Evolutionary conservation across 1,139 yeast genomes (phyloP), one percentile per base, ranked within the genome.

Genomic region (Candida buenavistaensis): DNA sequence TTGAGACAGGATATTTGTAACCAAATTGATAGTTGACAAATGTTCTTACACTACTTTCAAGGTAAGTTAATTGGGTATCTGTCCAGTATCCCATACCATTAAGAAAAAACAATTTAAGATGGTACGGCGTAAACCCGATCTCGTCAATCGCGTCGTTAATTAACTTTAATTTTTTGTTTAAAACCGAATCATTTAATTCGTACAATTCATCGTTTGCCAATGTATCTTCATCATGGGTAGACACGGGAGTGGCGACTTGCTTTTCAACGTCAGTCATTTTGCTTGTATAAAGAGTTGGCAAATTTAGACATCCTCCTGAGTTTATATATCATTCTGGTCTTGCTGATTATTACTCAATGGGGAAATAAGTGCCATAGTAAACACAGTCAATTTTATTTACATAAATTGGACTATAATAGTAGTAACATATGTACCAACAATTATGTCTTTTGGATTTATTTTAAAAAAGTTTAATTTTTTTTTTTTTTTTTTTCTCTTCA

Each of bases 11-110:
- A 41, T 55, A 66, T 12, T 35, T 36, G 35, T 59, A 56, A 16
- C 63, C 63, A 47, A 65, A 65, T 45, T 66, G 78, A 47, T 59
- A 66, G 49, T 65, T 72, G 46, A 62, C 58, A 47, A 58, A 62
- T 6, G 60, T 52, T 39, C 70, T 52, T 8, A 65, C 72, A 25
- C 54, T 51, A 37, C 66, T 53, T 43, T 67, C 72, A 27, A 64
- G 47, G 51, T 66, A 61, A 25, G 70, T 69, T 45, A 79, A 59
- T 48, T 78, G 78, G 10, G 84, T 77, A 50, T 80, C 85, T 19
- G 76, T 79, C 4, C 81, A 75, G 47, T 80, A 79, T 15, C 85
- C 86, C 69, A 78, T 70, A 10, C 85, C 85, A 40, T 73, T 75
- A 23, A 75, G 50, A 43, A 63, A 62, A 46, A 73, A 62, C 13